Evolutionary conservation across 176 grass and related monocot species (phyloP).

Genomic region (Musa acuminata): DNA sequence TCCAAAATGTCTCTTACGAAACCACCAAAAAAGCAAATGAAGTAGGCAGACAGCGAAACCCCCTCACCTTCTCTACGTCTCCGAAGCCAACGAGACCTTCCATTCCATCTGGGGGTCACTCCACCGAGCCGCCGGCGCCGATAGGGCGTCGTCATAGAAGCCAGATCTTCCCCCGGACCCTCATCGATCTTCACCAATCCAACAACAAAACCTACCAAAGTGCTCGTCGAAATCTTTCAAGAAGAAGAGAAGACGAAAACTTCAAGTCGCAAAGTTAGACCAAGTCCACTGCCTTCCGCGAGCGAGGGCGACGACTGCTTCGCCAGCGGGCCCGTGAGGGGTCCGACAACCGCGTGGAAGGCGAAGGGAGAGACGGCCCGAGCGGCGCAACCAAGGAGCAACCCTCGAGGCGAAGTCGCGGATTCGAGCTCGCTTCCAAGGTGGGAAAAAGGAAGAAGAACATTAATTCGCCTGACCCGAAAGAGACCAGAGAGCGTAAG

Average conservation of each 20-base stretch:
- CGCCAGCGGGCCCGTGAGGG: no score
- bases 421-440: slow-evolving; percentile 3
- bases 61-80: slow-evolving; percentile 7
- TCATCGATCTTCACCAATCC: background rate
- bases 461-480: background rate
- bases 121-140: background rate
- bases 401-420: background rate
- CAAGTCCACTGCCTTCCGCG: background rate
- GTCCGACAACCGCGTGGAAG: no score
- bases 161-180: slow-evolving; percentile 8
- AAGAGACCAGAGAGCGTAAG: background rate
- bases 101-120: slow-evolving; percentile 4
- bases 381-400: background rate
- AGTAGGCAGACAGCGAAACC: background rate
- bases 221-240: background rate
- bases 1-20: background rate
- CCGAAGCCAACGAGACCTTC: background rate
- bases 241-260: background rate
- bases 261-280: background rate
- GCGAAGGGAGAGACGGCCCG: no score
- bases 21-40: background rate
- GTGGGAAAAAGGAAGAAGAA: background rate
- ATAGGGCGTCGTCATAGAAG: slow-evolving; percentile 1
- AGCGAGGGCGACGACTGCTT: background rate
- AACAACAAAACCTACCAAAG: background rate